Conservation (phyloP, 371 early-diverging fungal genomes). For the Zychaea mexicana region DNA sequence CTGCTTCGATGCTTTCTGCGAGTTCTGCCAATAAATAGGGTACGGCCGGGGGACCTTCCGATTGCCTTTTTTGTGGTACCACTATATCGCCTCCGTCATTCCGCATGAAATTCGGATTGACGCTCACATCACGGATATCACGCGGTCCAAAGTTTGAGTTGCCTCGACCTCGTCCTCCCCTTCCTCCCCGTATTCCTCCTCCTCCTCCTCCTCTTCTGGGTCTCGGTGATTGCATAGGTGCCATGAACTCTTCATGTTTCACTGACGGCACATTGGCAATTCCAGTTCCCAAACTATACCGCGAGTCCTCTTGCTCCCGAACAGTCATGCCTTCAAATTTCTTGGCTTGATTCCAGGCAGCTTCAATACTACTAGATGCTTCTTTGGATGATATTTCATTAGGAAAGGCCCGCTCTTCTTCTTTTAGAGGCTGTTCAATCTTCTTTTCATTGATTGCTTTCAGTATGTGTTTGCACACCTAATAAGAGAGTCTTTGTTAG, state of each 20-base stretch:
- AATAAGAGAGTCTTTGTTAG: no score
- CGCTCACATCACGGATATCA: background rate
- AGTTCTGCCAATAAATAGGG: background rate
- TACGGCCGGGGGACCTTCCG: background rate
- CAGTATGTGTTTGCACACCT: background rate
- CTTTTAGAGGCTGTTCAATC: background rate
- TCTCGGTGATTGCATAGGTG: background rate
- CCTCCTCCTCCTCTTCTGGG: background rate
- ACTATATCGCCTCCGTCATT: background rate
- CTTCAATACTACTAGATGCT: conserved; percentile 10
- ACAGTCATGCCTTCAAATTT: conserved; percentile 39
- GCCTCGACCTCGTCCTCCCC: conserved; percentile 1
- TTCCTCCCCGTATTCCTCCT: background rate
- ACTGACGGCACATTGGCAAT: background rate
- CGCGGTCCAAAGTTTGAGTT: no score
- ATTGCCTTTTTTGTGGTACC: background rate
- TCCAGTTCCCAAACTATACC: background rate
- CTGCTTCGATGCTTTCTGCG: background rate
- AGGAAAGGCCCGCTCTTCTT: background rate
- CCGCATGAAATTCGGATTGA: conserved; percentile 18
- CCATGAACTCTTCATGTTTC: background rate
- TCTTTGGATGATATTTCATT: background rate
- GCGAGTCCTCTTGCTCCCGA: conserved; percentile 34
- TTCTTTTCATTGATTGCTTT: background rate
- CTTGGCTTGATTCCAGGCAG: conserved; percentile 34